These are phyloP conservation scores for Pseudozyma pruni DNA, from an alignment of 1,284 basidiomycete species.

Conservation along the genomic window DNA sequence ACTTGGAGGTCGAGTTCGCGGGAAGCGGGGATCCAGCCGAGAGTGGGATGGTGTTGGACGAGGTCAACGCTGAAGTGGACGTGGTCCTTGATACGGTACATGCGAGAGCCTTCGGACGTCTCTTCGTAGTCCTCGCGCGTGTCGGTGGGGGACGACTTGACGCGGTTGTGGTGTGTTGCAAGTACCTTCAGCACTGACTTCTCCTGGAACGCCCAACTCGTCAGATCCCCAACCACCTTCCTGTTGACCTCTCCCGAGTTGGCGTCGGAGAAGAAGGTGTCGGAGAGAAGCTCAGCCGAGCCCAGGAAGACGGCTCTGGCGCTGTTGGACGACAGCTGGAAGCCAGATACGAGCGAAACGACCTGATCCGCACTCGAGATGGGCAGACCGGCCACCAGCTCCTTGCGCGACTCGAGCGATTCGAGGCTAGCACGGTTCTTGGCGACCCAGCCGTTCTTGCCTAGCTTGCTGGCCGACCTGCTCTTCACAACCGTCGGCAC, in stretches of 20 bases:
- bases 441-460: slow-evolving; percentile 45
- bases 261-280: slow-evolving; percentile 46
- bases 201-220: slow-evolving; percentile 92
- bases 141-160: slow-evolving; percentile 70
- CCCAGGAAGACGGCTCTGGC: slow-evolving; percentile 85
- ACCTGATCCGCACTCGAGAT: slow-evolving; percentile 9
- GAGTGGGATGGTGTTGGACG: slow-evolving; percentile 74
- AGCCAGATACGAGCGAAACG: slow-evolving; percentile 80
- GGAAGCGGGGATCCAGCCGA: slow-evolving; percentile 78
- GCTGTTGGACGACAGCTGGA: slow-evolving; percentile 81
- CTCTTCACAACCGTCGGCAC: slow-evolving; percentile 34
- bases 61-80: slow-evolving; percentile 79
- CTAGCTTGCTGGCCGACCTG: slow-evolving; percentile 23
- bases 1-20: slow-evolving; percentile 83
- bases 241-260: slow-evolving; percentile 73
- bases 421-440: slow-evolving; percentile 35
- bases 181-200: slow-evolving; percentile 82
- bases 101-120: slow-evolving; percentile 70
- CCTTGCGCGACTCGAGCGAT: slow-evolving; percentile 31
- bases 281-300: slow-evolving; percentile 79
- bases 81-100: slow-evolving; percentile 87
- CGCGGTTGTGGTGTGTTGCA: slow-evolving; percentile 77
- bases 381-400: slow-evolving; percentile 48
- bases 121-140: slow-evolving; percentile 64
- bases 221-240: slow-evolving; percentile 78